Conservation (phyloP, 306 rosid genomes). For the Quercus berberidifolia region DNA sequence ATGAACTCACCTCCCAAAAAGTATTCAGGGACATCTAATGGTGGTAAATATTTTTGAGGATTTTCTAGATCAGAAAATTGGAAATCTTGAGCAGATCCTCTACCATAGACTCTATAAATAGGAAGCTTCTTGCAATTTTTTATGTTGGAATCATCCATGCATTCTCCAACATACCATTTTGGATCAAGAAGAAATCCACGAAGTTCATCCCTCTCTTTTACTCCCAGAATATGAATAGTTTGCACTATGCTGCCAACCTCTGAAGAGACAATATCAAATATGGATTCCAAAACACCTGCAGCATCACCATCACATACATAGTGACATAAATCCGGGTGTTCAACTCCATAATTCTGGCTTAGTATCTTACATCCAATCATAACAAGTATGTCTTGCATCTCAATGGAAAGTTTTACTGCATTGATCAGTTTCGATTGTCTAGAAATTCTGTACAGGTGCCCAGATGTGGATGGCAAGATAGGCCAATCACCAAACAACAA, state of each 20-base stretch:
- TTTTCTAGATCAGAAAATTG: slow-evolving; percentile 73
- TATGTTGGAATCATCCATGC: slow-evolving; percentile 50
- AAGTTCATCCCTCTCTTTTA: slow-evolving; percentile 69
- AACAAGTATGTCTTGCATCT: slow-evolving; percentile 51
- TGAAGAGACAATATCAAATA: slow-evolving; percentile 48
- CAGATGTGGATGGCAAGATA: slow-evolving; percentile 78
- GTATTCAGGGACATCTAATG: slow-evolving; percentile 66
- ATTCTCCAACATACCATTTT: slow-evolving; percentile 81
- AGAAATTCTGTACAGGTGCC: slow-evolving; percentile 69
- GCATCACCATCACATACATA: slow-evolving; percentile 71
- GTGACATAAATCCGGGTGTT: slow-evolving; percentile 62
- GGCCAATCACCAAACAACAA: slow-evolving; percentile 87
- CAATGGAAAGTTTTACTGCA: slow-evolving; percentile 54
- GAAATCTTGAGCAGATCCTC: slow-evolving; percentile 47
- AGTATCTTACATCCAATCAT: slow-evolving; percentile 82
- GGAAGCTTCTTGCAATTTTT: slow-evolving; percentile 70
- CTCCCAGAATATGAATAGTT: slow-evolving; percentile 53
- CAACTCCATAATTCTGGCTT: slow-evolving; percentile 54
- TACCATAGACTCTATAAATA: slow-evolving; percentile 63
- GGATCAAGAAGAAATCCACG: slow-evolving; percentile 81
- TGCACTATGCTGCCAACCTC: slow-evolving; percentile 33
- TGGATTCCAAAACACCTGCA: slow-evolving; percentile 64
- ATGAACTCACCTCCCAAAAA: slow-evolving; percentile 76
- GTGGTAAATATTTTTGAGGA: slow-evolving; percentile 78
- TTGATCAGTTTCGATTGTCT: slow-evolving; percentile 64